Base-by-base conservation (phyloP, 2,329 filamentous ascomycete genomes). In the Alternaria gansuensis region DNA sequence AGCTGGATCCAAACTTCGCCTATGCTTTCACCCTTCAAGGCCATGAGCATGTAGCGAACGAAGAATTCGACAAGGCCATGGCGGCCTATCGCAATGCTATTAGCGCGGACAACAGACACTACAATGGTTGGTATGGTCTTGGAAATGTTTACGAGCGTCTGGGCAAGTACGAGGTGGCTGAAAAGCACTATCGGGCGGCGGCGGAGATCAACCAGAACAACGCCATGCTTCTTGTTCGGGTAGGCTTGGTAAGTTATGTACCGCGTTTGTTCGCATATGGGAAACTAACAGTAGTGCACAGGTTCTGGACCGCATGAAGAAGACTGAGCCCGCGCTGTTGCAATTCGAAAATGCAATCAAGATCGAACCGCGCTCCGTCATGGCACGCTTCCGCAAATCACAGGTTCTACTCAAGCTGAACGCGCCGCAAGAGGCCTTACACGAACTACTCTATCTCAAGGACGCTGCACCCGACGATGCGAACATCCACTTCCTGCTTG, bases 71-170 rank as follows among this genome's bases (percentile, higher is more conserved):
- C 75, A 97, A 97, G 75, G 95, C 95, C 0, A 85, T 97, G 43
- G 87, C 89, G 37, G 90, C 92, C 2, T 99, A 97, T 77, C 88
- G 96, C 33, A 87, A 89, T 52, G 93, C 92, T 2, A 91, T 99
- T 66, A 87, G 89, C 43, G 92, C 92, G 0, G 93, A 99, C 72
- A 88, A 86, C 54, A 88, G 94, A 21, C 94, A 97, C 75, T 99
- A 98, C 81, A 97, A 97, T 74, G 95, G 94, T n/a, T 98, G 96
- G 86, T 99, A 98, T 75, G 95, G 95, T 21, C 78, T 89, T n/a
- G 87, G 86, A 7, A 84, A 81, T 34, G 93, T 97, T 1, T 95
- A 94, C 71, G 92, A 96, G 77, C 94, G 93, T 73, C 86, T 96
- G 70, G 93, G 93, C 72, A 93, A 92, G 75, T 93, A 92, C 69